Evolutionary conservation across 2,329 filamentous ascomycete genomes (phyloP).

Genomic region (Sporothrix curviconia): DNA sequence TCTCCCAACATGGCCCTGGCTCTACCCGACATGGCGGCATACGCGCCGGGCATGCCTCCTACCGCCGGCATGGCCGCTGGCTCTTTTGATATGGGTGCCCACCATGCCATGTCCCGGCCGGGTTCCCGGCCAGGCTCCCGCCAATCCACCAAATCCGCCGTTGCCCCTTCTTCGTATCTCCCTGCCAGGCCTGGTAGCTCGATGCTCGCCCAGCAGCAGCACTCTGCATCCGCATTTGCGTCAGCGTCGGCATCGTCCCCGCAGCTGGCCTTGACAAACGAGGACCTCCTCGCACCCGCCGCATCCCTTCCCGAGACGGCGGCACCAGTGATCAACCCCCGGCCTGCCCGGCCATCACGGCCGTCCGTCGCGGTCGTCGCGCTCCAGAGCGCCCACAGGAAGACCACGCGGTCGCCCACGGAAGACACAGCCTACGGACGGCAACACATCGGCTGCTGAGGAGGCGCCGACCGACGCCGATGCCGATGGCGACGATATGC

Average conservation of each 20-base stretch:
- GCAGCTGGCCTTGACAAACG: conserved; percentile 1
- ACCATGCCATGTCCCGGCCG: conserved; percentile 5
- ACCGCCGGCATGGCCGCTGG: background rate
- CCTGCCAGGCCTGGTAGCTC: background rate
- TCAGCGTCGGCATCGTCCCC: conserved; percentile 11
- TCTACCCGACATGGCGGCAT: conserved; percentile 14
- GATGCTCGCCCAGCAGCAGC: conserved; percentile 2
- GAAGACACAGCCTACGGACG: conserved; percentile 46
- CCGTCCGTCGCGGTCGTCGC: conserved; percentile 49
- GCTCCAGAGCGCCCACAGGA: conserved; percentile 43
- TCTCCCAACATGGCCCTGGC: conserved; percentile 30
- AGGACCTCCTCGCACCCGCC: conserved; percentile 12
- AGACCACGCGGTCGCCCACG: conserved; percentile 50
- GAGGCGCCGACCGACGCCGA: conserved; percentile 45
- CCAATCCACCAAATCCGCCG: conserved; percentile 14
- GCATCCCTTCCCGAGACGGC: conserved; percentile 21
- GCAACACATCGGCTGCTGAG: conserved; percentile 70
- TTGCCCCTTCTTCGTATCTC: conserved; percentile 2
- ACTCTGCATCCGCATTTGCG: background rate
- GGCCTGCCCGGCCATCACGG: conserved; percentile 38
- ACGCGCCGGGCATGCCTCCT: conserved; percentile 4
- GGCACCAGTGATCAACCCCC: conserved; percentile 21
- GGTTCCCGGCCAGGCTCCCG: conserved; percentile 16
- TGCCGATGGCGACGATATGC: conserved; percentile 51
- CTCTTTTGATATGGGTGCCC: conserved; percentile 9